Conservation (phyloP, 129 eudicot genomes). For the Chrysanthemum lavandulifolium region DNA sequence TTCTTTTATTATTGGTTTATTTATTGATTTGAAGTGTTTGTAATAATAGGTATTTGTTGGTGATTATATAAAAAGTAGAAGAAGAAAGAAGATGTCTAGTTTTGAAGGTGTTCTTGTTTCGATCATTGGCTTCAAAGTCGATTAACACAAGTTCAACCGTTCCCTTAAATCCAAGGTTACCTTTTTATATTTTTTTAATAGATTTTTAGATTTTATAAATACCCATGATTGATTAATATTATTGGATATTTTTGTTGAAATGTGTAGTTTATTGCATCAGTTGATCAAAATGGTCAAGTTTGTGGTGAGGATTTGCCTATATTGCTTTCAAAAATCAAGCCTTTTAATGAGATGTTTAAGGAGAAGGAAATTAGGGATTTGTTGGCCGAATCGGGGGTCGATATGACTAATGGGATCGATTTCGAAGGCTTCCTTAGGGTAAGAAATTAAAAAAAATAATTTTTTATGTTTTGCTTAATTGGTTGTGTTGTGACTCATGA, state of each 20-base stretch:
- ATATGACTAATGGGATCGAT: constrained; percentile 53
- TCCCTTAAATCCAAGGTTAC: constrained; percentile 68
- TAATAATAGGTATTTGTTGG: neutral
- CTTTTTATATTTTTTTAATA: neutral
- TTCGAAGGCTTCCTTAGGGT: constrained; percentile 89
- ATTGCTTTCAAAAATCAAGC: constrained; percentile 61
- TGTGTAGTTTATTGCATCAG: constrained; percentile 55
- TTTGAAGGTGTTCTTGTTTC: constrained; percentile 84
- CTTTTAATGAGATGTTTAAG: constrained; percentile 41
- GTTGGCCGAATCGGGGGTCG: constrained; percentile 52
- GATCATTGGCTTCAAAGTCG: constrained; percentile 95
- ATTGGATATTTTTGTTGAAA: no score
- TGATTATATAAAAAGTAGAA: constrained; percentile 13
- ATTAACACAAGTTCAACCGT: constrained; percentile 89
- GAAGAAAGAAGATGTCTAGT: constrained; percentile 66
- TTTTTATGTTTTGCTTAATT: neutral
- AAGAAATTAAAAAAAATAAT: neutral
- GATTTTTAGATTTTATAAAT: neutral
- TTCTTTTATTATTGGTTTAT: no score
- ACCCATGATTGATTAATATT: neutral
- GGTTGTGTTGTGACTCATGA: neutral
- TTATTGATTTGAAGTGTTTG: no score
- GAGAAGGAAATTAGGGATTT: constrained; percentile 57
- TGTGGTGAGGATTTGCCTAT: constrained; percentile 62
- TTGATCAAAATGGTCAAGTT: constrained; percentile 58